Evolutionary conservation across 352 stramenopile genomes (phyloP).

Genomic region (Blastocystis sp.): DNA sequence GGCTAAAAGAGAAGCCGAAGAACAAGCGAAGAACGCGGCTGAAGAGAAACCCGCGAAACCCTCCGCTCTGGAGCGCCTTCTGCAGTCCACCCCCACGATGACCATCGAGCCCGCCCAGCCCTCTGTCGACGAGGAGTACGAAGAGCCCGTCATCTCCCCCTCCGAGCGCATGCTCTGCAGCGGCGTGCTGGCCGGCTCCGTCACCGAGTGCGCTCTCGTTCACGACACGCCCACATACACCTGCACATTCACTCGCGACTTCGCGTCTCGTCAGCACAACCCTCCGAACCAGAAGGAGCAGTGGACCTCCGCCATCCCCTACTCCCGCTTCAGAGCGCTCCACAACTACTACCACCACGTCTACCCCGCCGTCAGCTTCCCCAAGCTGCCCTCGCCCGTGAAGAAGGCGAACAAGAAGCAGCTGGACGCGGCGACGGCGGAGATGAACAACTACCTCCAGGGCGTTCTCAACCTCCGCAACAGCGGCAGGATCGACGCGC

Average conservation of each 20-base stretch:
- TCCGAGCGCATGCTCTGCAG: conserved; percentile 36
- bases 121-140: neutral
- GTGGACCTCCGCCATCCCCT: conserved; percentile 10
- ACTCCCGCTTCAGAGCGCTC: conserved; percentile 27
- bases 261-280: neutral
- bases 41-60: neutral
- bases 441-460: conserved; percentile 5
- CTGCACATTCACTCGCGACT: neutral
- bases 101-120: neutral
- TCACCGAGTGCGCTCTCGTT: neutral
- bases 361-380: neutral
- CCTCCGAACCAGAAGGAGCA: neutral
- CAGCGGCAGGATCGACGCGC: neutral
- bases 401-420: neutral
- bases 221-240: neutral
- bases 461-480: conserved; percentile 45
- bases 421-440: neutral
- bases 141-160: neutral
- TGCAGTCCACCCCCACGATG: conserved; percentile 20
- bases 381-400: conserved; percentile 14
- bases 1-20: neutral
- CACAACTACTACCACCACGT: conserved; percentile 6
- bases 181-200: conserved; percentile 18
- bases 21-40: conserved; percentile 11
- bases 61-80: conserved; percentile 44